Base-by-base conservation (phyloP, 345 rosid genomes). In the Raphanus sativus region DNA sequence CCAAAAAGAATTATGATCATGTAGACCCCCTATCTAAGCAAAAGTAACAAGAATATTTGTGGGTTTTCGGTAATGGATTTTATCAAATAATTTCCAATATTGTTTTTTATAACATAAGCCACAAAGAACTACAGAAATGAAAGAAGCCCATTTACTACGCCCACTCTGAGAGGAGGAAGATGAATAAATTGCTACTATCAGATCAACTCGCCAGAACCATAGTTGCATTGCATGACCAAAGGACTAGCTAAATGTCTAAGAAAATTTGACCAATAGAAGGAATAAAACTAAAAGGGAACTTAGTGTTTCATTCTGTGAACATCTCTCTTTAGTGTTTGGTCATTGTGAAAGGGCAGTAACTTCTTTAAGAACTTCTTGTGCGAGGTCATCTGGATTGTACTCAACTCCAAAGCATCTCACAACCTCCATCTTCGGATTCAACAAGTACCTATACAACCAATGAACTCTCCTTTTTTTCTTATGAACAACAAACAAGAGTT, bases 351-450 rank as follows among this genome's bases (percentile, higher is more conserved):
- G 30, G 34, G 73, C 45, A 69, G 58, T 79, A 67, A 88, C 12
- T 84, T 92, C 97, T 69, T 83, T 83, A 5, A 66, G 48, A 38
- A 94, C 77, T 62, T 85, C 99, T 75, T 83, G 85, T 34, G 87
- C 70, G 11, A 94, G 85, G 24, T 88, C 88, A 62, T 84, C 89
- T 29, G 92, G 83, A 60, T 64, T 80, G 76, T 94, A 94, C 82
- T 92, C 98, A 4, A 80, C 73, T 6, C 97, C 95, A 30, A 90
- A 90, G 85, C 90, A 87, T 78, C 89, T 85, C 8, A 82, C 89
- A 26, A 92, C 89, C 85, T 91, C 95, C 96, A 85, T 86, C 77
- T 81, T 87, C 3, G 97, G 99, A 76, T 85, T 90, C 78, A 95
- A 73, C 81, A 95, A 82, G 70, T 92, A 95, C 82, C 99, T 95